These are phyloP conservation scores for Penicillium hordei DNA, from an alignment of 2,329 filamentous ascomycete genomes.

Conservation along the genomic window DNA sequence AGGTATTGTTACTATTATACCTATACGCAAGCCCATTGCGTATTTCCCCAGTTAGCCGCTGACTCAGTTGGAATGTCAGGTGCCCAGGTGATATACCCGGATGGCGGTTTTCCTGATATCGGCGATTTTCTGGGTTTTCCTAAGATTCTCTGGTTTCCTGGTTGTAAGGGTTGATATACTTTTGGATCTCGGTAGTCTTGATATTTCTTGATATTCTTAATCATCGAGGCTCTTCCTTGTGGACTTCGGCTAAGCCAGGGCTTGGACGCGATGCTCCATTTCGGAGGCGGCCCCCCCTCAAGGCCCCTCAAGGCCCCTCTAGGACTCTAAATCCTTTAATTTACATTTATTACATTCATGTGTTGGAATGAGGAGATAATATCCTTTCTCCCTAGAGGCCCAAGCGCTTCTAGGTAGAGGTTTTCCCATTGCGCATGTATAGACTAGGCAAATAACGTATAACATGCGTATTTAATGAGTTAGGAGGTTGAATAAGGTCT, in stretches of 20 bases:
- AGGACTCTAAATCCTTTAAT: background rate
- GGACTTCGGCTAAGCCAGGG: conserved; percentile 10
- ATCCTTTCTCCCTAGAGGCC: background rate
- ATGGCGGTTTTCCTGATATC: background rate
- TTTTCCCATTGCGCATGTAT: background rate
- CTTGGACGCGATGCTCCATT: conserved; percentile 7
- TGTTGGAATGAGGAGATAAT: background rate
- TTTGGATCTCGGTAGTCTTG: background rate
- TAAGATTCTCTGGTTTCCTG: background rate
- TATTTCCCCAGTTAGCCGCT: background rate
- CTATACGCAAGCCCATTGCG: background rate
- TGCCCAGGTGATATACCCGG: background rate
- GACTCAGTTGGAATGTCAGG: conserved; percentile 5
- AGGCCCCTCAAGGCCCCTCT: background rate
- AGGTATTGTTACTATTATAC: background rate
- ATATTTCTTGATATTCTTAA: background rate
- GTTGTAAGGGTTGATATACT: background rate
- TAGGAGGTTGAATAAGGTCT: background rate
- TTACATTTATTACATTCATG: background rate
- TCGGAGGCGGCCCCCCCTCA: background rate
- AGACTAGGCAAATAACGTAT: background rate
- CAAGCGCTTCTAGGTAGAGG: background rate
- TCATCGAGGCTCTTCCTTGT: background rate
- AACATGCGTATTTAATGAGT: background rate
- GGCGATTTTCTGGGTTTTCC: background rate